Conservation (phyloP, 2,329 filamentous ascomycete species). For the Pseudogymnoascus sp. region DNA sequence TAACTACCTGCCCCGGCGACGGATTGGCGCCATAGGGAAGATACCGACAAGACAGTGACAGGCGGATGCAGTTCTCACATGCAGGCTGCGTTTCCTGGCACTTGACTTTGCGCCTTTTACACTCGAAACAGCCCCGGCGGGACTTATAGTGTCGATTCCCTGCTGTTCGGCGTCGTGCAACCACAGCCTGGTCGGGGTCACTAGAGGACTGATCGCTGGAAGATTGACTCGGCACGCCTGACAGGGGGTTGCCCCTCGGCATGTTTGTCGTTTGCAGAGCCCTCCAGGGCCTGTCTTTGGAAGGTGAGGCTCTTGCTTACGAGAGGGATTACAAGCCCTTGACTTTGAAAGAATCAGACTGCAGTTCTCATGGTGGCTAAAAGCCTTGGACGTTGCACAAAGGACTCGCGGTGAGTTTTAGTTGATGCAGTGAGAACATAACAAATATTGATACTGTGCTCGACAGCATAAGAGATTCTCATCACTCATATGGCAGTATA, state of each 20-base stretch:
- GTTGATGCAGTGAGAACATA: background rate
- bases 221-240: background rate
- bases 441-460: background rate
- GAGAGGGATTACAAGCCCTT: background rate
- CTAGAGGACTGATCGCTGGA: background rate
- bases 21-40: background rate
- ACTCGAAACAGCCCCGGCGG: slow-evolving; percentile 1
- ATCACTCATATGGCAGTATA: background rate
- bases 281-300: background rate
- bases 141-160: slow-evolving; percentile 7
- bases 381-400: background rate
- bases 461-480: background rate
- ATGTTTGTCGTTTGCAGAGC: background rate
- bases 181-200: background rate
- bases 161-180: background rate
- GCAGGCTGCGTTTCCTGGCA: slow-evolving; percentile 4
- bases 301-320: background rate
- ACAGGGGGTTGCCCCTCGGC: background rate
- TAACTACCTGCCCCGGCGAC: background rate
- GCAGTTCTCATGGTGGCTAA: background rate
- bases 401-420: background rate
- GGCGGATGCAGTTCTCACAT: slow-evolving; percentile 5
- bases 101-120: slow-evolving; percentile 4
- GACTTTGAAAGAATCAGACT: background rate
- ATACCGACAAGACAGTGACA: background rate